Base-by-base conservation (phyloP, 805 yeast species). In the Hanseniaspora mollemarum region DNA sequence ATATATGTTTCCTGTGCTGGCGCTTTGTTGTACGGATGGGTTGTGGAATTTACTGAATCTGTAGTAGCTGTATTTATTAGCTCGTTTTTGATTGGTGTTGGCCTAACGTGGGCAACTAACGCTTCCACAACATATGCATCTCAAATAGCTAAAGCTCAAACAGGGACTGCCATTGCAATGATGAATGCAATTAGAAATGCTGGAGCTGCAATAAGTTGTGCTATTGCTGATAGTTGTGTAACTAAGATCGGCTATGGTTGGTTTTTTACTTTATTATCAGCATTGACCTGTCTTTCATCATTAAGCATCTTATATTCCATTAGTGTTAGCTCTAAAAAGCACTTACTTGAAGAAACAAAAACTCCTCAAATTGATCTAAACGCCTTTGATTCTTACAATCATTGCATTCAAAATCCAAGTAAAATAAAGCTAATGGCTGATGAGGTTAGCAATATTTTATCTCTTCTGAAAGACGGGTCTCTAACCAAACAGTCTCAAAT, bases 91-190 rank as follows among this genome's bases (percentile, higher is more conserved):
- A 64, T 66, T 28, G 78, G 78, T 0, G 72, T 74, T 56, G 80
- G 80, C 1, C 68, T 75, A 67, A 73, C 80, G 0, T 76, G 78
- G 74, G 72, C 74, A 28, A 73, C 75, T 53, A 72, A 74, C 19
- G 70, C 75, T 0, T 72, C 73, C 3, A 75, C 77, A 53, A 73
- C 81, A 0, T 76, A 76, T 57, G 58, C 76, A 44, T 71, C 78
- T 1, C 81, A 76, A 54, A 65, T 75, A 35, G 64, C 74, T 12
- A 64, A 71, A 4, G 70, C 68, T 1, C 75, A 72, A 55, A 74
- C 79, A 1, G 77, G 80, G 1, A 68, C 77, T 0, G 67, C 71
- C 46, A 77, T 76, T 22, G 78, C 81, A 0, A 60, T 76, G 42
- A 76, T 76, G 1, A 76, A 76, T 53, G 63, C 74, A 48, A 69